Evolutionary conservation across 169 alveolate species (phyloP), one percentile per base, ranked within the genome.

Genomic region (Cystoisospora suis): DNA sequence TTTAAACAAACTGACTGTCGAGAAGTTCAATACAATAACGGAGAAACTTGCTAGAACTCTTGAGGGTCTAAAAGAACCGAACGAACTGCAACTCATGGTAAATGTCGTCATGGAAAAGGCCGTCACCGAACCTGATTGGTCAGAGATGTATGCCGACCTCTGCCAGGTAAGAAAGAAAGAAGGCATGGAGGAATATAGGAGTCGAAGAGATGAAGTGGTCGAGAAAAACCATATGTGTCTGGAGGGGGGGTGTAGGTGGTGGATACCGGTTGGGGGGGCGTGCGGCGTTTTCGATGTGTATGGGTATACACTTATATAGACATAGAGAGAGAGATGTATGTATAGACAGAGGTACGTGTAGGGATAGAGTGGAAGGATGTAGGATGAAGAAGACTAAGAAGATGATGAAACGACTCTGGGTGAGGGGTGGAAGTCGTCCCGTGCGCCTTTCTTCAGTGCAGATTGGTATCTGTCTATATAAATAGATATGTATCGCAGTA

Each of bases 71-170:
- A 29, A 49, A 59, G 72, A 75, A 2, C 72, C n/a, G 17, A n/a
- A 53, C 32, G 94, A 91, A 32, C 65, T 91, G 29, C 72, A 49
- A n/a, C 53, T 83, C 27, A 29, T 86, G 27, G 94, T 91, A 32
- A 75, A 86, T 56, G 90, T 85, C 58, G 87, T 91, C 36, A 69
- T 87, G 32, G 90, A 86, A 40, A 97, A 97, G 90, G 99, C 99
- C 17, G 97, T 97, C 34, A 92, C 95, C 69, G 99, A 96, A 81
- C 98, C 97, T 46, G 98, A 97, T 49, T 97, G 97, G 97, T 96
- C 98, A 17, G 99, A 97, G 88, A 97, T 97, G 98, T 97, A 97
- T 81, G 97, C 99, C 0, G 99, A 97, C 90, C 92, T 97, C 58
- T 96, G 98, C 93, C 91, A 87, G 90, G 92, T 70, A 38, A 40